These are phyloP conservation scores for Serendipita sp. DNA, from an alignment of 768 basidiomycete genomes.

Conservation along the genomic window DNA sequence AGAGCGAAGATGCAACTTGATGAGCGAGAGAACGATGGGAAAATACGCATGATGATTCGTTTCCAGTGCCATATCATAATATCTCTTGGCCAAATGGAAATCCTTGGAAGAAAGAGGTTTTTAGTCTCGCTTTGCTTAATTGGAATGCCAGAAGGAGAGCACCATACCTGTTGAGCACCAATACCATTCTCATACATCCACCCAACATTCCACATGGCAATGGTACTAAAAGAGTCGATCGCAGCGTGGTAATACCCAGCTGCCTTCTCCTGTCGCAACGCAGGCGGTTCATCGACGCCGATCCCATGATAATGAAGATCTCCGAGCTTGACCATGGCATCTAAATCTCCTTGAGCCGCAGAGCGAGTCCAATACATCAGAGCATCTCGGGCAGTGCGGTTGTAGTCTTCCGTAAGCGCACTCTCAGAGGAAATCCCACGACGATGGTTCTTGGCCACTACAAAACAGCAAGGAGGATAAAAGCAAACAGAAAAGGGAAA, in stretches of 20 bases:
- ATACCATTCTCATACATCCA: slow-evolving; percentile 99
- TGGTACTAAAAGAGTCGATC: slow-evolving; percentile 77
- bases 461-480: background rate
- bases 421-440: background rate
- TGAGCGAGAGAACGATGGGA: slow-evolving; percentile 68
- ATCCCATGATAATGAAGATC: slow-evolving; percentile 93
- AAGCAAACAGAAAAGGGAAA: background rate
- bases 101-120: slow-evolving; percentile 42
- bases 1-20: slow-evolving; percentile 68
- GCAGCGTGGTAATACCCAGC: slow-evolving; percentile 90
- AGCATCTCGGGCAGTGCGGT: slow-evolving; percentile 67
- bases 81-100: slow-evolving; percentile 90
- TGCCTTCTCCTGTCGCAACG: slow-evolving; percentile 67
- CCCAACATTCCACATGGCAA: slow-evolving; percentile 96
- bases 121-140: background rate
- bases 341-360: slow-evolving; percentile 86
- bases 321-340: slow-evolving; percentile 93
- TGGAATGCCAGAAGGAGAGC: background rate
- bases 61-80: slow-evolving; percentile 82
- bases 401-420: slow-evolving; percentile 18
- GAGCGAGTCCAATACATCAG: slow-evolving; percentile 91
- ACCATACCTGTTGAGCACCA: slow-evolving; percentile 65
- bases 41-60: slow-evolving; percentile 81
- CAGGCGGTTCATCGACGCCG: slow-evolving; percentile 57
- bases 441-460: background rate